These are phyloP conservation scores for Fusarium ambrosium DNA, from an alignment of 2,329 filamentous ascomycete species.

Conservation along the genomic window DNA sequence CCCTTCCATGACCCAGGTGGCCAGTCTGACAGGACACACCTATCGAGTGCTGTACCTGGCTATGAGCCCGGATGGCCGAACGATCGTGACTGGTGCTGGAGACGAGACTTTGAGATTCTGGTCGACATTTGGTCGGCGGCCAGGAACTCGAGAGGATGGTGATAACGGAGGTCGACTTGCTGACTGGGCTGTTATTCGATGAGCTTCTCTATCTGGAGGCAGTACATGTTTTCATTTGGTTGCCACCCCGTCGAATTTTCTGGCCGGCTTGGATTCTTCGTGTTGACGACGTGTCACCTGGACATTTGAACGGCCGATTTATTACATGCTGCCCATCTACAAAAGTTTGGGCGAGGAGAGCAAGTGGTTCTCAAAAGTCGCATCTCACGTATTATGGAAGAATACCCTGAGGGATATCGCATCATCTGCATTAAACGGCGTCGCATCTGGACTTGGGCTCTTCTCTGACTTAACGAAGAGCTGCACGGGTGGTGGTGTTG, in stretches of 20 bases:
- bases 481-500: constrained; percentile 41
- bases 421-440: constrained; percentile 50
- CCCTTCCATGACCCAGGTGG: constrained; percentile 96
- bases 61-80: constrained; percentile 95
- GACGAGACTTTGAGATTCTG: constrained; percentile 97
- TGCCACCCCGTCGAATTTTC: not conserved
- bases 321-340: constrained; percentile 10
- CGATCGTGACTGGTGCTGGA: constrained; percentile 94
- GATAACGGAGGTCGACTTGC: constrained; percentile 73
- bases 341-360: constrained; percentile 17
- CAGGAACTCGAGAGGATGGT: constrained; percentile 78
- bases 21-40: constrained; percentile 94
- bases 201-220: constrained; percentile 1
- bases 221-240: not conserved
- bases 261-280: not conserved
- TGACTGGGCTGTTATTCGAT: constrained; percentile 88
- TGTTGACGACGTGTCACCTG: not conserved
- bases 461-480: constrained; percentile 28
- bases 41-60: constrained; percentile 96
- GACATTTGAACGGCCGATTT: not conserved
- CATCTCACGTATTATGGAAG: constrained; percentile 41
- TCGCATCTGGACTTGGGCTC: constrained; percentile 44
- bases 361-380: constrained; percentile 26
- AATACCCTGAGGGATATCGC: constrained; percentile 42
- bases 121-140: constrained; percentile 92